Percentiles rank a stretch among this genome's conserved stretches.
phyloP scores from a whole-genome alignment of 1,139 yeast species.

The Williopsis jadinii region DNA sequence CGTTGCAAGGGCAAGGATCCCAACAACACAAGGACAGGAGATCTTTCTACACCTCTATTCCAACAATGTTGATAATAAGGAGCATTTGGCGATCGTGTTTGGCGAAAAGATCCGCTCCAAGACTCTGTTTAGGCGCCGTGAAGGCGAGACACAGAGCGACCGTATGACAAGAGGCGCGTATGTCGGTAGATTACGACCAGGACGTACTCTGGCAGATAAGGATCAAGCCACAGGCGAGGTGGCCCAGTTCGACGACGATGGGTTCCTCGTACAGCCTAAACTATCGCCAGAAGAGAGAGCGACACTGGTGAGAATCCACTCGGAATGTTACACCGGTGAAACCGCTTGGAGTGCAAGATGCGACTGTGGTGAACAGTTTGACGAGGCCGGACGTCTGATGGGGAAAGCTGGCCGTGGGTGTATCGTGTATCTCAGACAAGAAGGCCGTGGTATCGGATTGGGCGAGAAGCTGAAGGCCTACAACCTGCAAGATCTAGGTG shows the following conservation, averaged over 20 bases:
- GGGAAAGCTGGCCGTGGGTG: conserved; percentile 85
- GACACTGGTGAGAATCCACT: conserved; percentile 77
- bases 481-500: conserved; percentile 94
- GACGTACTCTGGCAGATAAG: conserved; percentile 62
- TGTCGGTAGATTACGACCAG: conserved; percentile 82
- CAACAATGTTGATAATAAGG: conserved; percentile 82
- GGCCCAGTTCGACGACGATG: conserved; percentile 42
- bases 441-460: conserved; percentile 96
- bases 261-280: conserved; percentile 40
- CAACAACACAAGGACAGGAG: conserved; percentile 91
- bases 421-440: conserved; percentile 92
- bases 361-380: conserved; percentile 98
- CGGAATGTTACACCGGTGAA: conserved; percentile 98
- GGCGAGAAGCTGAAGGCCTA: conserved; percentile 97
- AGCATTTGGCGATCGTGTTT: conserved; percentile 94
- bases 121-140: conserved; percentile 54
- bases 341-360: conserved; percentile 99
- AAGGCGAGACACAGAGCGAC: conserved; percentile 79
- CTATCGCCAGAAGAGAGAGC: conserved; percentile 30
- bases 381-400: conserved; percentile 94
- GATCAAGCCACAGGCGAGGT: conserved; percentile 40
- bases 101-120: conserved; percentile 85
- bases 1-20: conserved; percentile 87
- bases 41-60: conserved; percentile 85
- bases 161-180: conserved; percentile 98